phyloP scores from a whole-genome alignment of 768 basidiomycete species.

The Psilocybe sp. region DNA sequence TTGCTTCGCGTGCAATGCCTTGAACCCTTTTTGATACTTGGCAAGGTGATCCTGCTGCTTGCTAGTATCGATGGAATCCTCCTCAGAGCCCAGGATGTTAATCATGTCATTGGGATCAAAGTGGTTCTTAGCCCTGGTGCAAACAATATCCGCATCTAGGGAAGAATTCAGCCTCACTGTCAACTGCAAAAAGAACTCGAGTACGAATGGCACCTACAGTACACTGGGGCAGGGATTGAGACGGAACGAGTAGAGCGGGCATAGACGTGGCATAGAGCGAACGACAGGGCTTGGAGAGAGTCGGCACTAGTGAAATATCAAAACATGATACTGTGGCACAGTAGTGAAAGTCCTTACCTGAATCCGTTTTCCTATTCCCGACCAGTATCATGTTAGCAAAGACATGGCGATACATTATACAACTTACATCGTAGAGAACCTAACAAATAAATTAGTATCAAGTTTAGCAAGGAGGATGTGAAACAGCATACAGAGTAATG shows the following conservation, averaged over 20 bases:
- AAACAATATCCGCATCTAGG: slow-evolving; percentile 74
- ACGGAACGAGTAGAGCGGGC: slow-evolving; percentile 79
- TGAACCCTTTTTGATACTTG: slow-evolving; percentile 49
- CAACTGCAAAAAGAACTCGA: background rate
- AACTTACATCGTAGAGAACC: slow-evolving; percentile 39
- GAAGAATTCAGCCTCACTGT: background rate
- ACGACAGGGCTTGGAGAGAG: slow-evolving; percentile 68
- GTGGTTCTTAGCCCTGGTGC: slow-evolving; percentile 31
- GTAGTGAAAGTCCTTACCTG: slow-evolving; percentile 32
- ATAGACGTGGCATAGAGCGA: slow-evolving; percentile 54
- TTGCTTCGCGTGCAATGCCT: slow-evolving; percentile 33
- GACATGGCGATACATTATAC: background rate
- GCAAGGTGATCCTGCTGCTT: slow-evolving; percentile 34
- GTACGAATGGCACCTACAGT: slow-evolving; percentile 46
- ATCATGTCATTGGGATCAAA: slow-evolving; percentile 39
- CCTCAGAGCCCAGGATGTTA: slow-evolving; percentile 38
- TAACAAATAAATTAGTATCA: slow-evolving; percentile 10
- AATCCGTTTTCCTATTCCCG: slow-evolving; percentile 50
- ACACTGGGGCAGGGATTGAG: slow-evolving; percentile 80
- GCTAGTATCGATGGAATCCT: slow-evolving; percentile 31
- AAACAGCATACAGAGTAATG: slow-evolving; percentile 36
- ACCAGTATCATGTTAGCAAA: background rate
- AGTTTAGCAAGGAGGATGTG: background rate
- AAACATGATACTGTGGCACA: slow-evolving; percentile 17
- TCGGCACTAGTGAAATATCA: slow-evolving; percentile 44